Evolutionary conservation across 2,329 filamentous ascomycete species (phyloP), one percentile per base, ranked within the genome.

Genomic region (Cladosporium colombiae): DNA sequence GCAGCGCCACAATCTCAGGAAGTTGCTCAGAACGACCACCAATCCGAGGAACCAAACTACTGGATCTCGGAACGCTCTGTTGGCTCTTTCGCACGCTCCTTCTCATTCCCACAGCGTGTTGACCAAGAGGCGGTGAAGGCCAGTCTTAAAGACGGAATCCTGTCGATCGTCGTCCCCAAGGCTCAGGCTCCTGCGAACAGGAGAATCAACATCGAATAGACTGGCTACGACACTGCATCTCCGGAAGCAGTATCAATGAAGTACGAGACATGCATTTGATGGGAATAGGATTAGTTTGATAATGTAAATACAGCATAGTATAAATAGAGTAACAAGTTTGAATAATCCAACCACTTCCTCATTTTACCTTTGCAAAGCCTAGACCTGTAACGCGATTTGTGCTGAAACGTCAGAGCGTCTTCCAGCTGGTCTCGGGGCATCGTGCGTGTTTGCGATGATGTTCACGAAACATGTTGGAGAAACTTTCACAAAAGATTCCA

Each of bases 11-110:
- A 74, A 44, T 35, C 62, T n/a, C 67, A 67, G 59, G 72, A 75
- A 44, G 74, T 74, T 23, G 78, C 80, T 53, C 78, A 69, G 50
- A 55, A 81, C 55, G 69, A 68, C 21, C 59, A 70, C 52, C 64
- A 70, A 37, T 62, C 46, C 11, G 59, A 65, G 3, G 44, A 14
- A 33, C 49, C 18, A 31, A 68, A 46, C 57, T 93, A 88, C 83
- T 94, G 91, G 91, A 81, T 87, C 64, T 82, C 79, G 62, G 86
- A 89, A 76, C 84, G 86, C 70, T 82, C 81, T 0, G 79, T 86
- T 14, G 86, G 86, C 69, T 82, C 85, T 63, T 89, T 89, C 78
- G 81, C 84, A 67, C 82, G 86, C 71, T 81, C 79, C 57, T 88
- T 89, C 76, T 80, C 77, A 66, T 88, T 89, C 80, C 85, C 86